Conservation (phyloP, 306 rosid species). For the Vigna trinervia region DNA sequence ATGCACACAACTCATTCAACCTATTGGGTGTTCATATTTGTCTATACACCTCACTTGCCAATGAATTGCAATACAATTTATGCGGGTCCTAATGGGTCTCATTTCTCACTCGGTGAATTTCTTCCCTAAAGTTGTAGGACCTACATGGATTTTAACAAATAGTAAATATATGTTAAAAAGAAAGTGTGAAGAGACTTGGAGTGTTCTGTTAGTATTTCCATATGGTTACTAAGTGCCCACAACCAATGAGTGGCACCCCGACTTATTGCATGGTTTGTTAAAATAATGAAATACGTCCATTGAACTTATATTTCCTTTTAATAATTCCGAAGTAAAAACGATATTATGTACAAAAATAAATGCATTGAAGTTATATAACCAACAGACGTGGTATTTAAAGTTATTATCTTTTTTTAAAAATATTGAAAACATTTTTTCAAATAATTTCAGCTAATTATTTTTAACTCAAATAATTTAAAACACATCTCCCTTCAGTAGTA, state of each 20-base stretch:
- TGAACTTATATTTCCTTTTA: not conserved
- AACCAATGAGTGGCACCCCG: not conserved
- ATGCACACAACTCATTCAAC: not conserved
- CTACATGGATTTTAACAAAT: not conserved
- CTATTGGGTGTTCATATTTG: not conserved
- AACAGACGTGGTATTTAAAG: no score
- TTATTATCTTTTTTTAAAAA: no score
- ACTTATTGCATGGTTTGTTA: not conserved
- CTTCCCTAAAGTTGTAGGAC: not conserved
- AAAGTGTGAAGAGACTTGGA: not conserved
- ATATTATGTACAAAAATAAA: no score
- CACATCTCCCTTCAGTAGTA: no score
- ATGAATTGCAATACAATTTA: not conserved
- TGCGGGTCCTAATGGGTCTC: not conserved
- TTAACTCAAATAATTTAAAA: no score
- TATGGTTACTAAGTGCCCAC: not conserved
- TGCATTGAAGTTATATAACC: no score
- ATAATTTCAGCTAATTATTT: no score
- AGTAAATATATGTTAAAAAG: not conserved
- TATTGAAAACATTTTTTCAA: no score
- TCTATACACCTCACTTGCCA: not conserved
- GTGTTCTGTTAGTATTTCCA: not conserved
- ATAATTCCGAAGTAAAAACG: no score
- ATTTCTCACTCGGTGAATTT: not conserved
- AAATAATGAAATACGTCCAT: not conserved